These are phyloP conservation scores for Boletellus ananiceps DNA, from an alignment of 768 basidiomycete species.

Conservation along the genomic window DNA sequence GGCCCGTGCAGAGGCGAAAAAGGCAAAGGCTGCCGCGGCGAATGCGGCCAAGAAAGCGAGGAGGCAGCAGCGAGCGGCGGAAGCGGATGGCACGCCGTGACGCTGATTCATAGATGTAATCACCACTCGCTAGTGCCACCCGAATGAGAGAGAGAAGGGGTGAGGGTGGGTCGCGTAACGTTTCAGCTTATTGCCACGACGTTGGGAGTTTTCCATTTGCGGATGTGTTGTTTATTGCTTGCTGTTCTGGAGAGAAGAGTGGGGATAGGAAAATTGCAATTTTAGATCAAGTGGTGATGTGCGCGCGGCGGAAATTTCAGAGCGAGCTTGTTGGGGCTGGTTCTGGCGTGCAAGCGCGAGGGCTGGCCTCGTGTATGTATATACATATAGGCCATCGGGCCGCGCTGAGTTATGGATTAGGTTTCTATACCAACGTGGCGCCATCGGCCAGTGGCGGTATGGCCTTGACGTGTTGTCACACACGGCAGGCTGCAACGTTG, in stretches of 20 bases:
- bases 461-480: conserved; percentile 21
- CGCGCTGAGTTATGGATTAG: not conserved
- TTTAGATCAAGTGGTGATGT: conserved; percentile 2
- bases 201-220: not conserved
- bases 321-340: not conserved
- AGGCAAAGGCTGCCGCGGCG: conserved; percentile 79
- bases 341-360: conserved; percentile 1
- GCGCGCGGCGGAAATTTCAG: not conserved
- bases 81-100: conserved; percentile 25
- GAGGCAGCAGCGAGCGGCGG: conserved; percentile 53
- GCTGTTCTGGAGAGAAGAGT: not conserved
- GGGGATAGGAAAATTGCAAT: conserved; percentile 3
- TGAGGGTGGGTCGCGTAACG: not conserved
- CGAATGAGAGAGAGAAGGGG: not conserved
- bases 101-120: not conserved
- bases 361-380: conserved; percentile 5
- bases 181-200: not conserved
- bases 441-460: conserved; percentile 21
- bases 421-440: conserved; percentile 17
- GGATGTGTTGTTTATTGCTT: conserved; percentile 8
- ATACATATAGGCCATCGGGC: conserved; percentile 4
- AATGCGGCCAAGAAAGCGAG: conserved; percentile 90
- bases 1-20: conserved; percentile 73
- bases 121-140: not conserved
- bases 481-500: conserved; percentile 21